phyloP scores from a whole-genome alignment of 176 grass and related monocot species.

The Elaeis guineensis region DNA sequence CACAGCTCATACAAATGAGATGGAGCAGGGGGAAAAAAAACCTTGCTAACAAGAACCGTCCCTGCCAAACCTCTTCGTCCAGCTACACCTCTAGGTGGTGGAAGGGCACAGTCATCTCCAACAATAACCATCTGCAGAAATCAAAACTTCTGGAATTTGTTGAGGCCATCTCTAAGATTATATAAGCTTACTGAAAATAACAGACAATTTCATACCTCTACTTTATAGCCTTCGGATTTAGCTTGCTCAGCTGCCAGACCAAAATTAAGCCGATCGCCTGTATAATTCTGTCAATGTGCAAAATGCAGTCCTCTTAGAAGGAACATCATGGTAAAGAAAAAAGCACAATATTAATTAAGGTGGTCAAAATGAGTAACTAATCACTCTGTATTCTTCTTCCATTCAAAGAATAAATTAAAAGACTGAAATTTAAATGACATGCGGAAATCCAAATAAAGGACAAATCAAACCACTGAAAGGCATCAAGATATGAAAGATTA shows the following conservation, averaged over 20 bases:
- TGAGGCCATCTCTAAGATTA: too few species aligned
- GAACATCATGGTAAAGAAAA: too few species aligned
- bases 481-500: conserved; percentile 1
- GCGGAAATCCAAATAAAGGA: too few species aligned
- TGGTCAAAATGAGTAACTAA: too few species aligned
- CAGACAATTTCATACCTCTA: conserved; percentile 47
- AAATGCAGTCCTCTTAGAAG: too few species aligned
- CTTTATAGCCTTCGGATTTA: conserved; percentile 97
- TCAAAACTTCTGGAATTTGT: not conserved
- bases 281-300: conserved; percentile 66
- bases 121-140: conserved; percentile 89
- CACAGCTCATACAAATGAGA: not conserved
- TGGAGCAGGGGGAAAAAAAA: conserved; percentile 12
- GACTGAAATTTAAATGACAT: too few species aligned
- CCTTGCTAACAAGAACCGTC: conserved; percentile 92
- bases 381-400: too few species aligned
- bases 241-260: conserved; percentile 97
- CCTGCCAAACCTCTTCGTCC: conserved; percentile 98
- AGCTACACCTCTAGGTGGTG: conserved; percentile 83
- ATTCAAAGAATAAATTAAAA: too few species aligned
- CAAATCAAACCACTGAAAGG: too few species aligned
- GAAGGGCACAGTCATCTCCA: conserved; percentile 98
- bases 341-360: too few species aligned
- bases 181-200: too few species aligned
- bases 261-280: conserved; percentile 98